Conservation (phyloP, 352 stramenopile genomes). For the Phytophthora ramorum region DNA sequence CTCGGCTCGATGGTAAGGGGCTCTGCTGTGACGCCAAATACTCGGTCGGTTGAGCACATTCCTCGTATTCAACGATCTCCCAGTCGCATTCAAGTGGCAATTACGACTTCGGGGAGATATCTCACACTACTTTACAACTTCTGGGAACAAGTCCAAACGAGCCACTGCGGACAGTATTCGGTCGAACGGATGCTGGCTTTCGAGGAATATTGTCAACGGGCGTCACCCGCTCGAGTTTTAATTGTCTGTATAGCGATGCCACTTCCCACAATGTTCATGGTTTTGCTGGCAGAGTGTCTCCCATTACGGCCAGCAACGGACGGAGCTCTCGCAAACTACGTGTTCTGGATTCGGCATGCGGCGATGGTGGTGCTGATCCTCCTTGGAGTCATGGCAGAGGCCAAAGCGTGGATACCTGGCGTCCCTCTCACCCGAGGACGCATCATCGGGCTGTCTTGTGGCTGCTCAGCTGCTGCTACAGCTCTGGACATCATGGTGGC, state of each 20-base stretch:
- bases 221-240: constrained; percentile 20
- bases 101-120: constrained; percentile 2
- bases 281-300: constrained; percentile 15
- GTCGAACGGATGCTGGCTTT: constrained; percentile 40
- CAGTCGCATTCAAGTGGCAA: constrained; percentile 4
- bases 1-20: no score
- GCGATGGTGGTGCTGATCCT: constrained; percentile 9
- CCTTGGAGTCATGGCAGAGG: constrained; percentile 20
- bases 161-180: constrained; percentile 46
- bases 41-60: no score
- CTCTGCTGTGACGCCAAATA: no score
- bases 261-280: constrained; percentile 22
- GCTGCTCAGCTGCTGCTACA: constrained; percentile 4
- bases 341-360: constrained; percentile 39
- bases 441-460: constrained; percentile 14
- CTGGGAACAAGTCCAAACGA: constrained; percentile 41
- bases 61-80: constrained; percentile 20
- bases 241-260: constrained; percentile 35
- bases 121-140: constrained; percentile 23
- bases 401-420: constrained; percentile 32
- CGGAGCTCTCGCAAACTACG: constrained; percentile 30
- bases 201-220: constrained; percentile 37
- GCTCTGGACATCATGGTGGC: constrained; percentile 10
- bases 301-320: constrained; percentile 14
- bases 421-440: constrained; percentile 9